These are phyloP conservation scores for Spathaspora passalidarum DNA, from an alignment of 805 yeast species.

Conservation along the genomic window DNA sequence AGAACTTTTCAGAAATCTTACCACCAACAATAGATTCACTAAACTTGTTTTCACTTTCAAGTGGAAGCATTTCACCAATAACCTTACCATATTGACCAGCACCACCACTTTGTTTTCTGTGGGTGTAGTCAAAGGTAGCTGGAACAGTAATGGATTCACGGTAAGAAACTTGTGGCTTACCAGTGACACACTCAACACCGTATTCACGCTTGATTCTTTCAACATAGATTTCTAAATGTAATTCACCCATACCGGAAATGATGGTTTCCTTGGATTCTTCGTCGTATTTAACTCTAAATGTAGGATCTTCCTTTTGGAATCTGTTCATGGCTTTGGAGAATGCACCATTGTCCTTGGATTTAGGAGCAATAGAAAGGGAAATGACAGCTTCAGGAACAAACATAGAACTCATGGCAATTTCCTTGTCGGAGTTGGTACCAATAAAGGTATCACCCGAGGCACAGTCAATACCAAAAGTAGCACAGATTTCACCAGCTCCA, in stretches of 20 bases:
- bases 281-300: constrained; percentile 90
- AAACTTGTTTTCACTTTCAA: constrained; percentile 69
- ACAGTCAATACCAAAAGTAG: constrained; percentile 98
- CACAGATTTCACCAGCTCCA: constrained; percentile 98
- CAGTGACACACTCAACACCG: constrained; percentile 91
- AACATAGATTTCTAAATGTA: constrained; percentile 94
- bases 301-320: constrained; percentile 98
- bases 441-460: constrained; percentile 98
- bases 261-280: constrained; percentile 90
- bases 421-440: constrained; percentile 60
- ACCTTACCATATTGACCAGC: constrained; percentile 99
- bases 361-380: constrained; percentile 86
- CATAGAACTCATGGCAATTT: constrained; percentile 95
- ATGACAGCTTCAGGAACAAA: constrained; percentile 98
- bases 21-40: constrained; percentile 94
- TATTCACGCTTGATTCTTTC: constrained; percentile 98
- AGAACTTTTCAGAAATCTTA: constrained; percentile 90
- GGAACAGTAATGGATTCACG: constrained; percentile 83
- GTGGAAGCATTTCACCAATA: constrained; percentile 72
- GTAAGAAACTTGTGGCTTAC: constrained; percentile 97
- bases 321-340: constrained; percentile 96
- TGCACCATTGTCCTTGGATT: constrained; percentile 77
- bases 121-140: constrained; percentile 85
- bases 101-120: constrained; percentile 98
- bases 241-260: constrained; percentile 97